Conservation (phyloP, 2,329 filamentous ascomycete genomes). For the Calonectria leucothoes region DNA sequence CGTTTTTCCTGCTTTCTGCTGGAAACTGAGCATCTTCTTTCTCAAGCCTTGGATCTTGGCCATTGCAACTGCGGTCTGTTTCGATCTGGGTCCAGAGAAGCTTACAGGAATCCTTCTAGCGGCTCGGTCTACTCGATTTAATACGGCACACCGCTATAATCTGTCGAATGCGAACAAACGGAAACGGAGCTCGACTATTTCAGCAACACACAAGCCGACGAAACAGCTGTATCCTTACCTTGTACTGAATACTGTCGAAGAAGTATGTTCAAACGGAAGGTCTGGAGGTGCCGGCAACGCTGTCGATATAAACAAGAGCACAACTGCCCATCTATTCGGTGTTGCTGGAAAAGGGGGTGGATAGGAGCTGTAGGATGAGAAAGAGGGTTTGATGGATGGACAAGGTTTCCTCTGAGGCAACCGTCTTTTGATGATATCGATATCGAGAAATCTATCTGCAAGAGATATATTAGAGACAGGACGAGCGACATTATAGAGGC, state of each 20-base stretch:
- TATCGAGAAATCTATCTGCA: not conserved
- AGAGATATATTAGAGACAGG: not conserved
- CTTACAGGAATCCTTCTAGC: conserved; percentile 15
- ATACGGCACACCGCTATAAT: not conserved
- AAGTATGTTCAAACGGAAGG: not conserved
- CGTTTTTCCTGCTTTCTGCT: conserved; percentile 3
- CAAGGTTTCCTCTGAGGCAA: not conserved
- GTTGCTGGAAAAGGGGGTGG: not conserved
- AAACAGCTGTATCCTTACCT: not conserved
- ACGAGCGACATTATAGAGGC: not conserved
- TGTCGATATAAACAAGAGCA: not conserved
- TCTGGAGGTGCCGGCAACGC: conserved; percentile 3
- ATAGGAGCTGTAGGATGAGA: not conserved
- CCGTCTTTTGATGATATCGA: conserved; percentile 13
- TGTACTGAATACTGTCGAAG: not conserved
- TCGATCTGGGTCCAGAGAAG: not conserved
- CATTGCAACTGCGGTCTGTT: not conserved
- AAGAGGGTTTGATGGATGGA: conserved; percentile 6
- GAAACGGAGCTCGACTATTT: not conserved
- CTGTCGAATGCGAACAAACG: not conserved
- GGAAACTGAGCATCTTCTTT: conserved; percentile 7
- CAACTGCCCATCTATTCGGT: not conserved
- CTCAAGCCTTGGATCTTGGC: not conserved
- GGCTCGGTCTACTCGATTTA: not conserved
- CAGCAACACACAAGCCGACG: not conserved